Conservation (phyloP, 2,329 filamentous ascomycete species). For the Teratosphaeria zuluensis region DNA sequence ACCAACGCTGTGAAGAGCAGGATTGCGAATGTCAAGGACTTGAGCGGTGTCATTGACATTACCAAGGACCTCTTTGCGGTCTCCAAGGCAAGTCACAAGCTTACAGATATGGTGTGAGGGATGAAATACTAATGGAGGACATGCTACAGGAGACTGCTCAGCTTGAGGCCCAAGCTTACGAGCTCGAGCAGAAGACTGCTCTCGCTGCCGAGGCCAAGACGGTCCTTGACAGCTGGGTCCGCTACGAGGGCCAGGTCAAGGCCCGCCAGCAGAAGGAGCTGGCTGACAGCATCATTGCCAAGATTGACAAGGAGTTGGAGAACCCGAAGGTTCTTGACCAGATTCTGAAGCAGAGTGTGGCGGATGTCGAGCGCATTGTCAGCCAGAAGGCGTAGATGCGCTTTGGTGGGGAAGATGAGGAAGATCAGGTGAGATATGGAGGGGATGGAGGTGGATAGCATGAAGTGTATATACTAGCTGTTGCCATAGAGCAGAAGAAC, state of each 20-base stretch:
- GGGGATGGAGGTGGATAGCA: neutral
- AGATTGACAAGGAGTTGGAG: conserved; percentile 98
- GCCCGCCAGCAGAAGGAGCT: conserved; percentile 96
- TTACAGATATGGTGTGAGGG: neutral
- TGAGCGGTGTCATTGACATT: conserved; percentile 86
- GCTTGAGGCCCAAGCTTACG: conserved; percentile 91
- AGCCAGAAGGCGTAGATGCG: conserved; percentile 9
- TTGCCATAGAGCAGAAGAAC: neutral
- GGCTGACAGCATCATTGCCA: conserved; percentile 83
- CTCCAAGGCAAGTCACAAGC: conserved; percentile 63
- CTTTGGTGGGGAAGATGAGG: neutral
- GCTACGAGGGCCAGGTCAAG: conserved; percentile 98
- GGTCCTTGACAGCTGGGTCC: conserved; percentile 96
- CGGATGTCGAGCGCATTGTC: conserved; percentile 72
- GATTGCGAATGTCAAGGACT: conserved; percentile 90
- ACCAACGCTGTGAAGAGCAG: conserved; percentile 88
- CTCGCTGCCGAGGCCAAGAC: conserved; percentile 86
- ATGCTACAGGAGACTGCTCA: conserved; percentile 77
- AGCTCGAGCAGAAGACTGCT: conserved; percentile 93
- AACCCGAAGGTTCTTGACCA: conserved; percentile 95
- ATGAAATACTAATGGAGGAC: neutral
- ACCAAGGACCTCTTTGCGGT: conserved; percentile 97
- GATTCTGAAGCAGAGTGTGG: conserved; percentile 92
- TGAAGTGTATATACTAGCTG: neutral
- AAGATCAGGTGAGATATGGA: neutral